phyloP scores from a whole-genome alignment of 345 rosid genomes.

The Raphanus raphanistrum region DNA sequence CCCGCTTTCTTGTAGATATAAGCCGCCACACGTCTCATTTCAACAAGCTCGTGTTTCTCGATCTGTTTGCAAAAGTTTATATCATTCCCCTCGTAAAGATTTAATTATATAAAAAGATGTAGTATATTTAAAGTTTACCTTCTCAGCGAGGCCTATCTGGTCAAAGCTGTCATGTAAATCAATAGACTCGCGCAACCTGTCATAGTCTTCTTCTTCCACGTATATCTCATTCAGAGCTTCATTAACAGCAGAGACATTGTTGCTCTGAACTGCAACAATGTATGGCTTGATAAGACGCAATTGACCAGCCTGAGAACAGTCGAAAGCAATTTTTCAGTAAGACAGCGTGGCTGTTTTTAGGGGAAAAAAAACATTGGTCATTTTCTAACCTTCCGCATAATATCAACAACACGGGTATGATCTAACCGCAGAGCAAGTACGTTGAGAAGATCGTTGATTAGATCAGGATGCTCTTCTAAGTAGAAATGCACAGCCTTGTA shows the following conservation, averaged over 20 bases:
- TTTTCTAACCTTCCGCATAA: constrained; percentile 80
- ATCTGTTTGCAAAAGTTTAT: constrained; percentile 50
- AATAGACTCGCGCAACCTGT: constrained; percentile 86
- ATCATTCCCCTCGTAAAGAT: background rate
- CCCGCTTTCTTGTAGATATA: constrained; percentile 98
- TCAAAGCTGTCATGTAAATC: constrained; percentile 92
- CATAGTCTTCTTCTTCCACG: constrained; percentile 95
- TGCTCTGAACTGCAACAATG: constrained; percentile 97
- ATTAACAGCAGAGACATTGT: constrained; percentile 88
- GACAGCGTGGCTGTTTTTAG: background rate
- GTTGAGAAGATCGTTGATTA: constrained; percentile 88
- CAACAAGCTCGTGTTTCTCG: constrained; percentile 98
- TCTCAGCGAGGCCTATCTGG: constrained; percentile 91
- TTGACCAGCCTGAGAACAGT: constrained; percentile 76
- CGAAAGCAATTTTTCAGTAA: background rate
- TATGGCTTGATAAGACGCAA: constrained; percentile 92
- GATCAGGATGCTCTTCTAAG: constrained; percentile 96
- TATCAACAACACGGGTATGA: constrained; percentile 96
- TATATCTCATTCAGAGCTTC: constrained; percentile 93
- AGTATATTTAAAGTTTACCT: constrained; percentile 45
- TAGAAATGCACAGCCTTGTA: constrained; percentile 99
- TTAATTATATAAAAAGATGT: background rate
- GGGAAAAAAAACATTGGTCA: background rate
- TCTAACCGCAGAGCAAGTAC: constrained; percentile 95
- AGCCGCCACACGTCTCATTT: constrained; percentile 99